These are phyloP conservation scores for Penicillium sclerotiorum DNA, from an alignment of 2,329 filamentous ascomycete genomes.

Conservation along the genomic window DNA sequence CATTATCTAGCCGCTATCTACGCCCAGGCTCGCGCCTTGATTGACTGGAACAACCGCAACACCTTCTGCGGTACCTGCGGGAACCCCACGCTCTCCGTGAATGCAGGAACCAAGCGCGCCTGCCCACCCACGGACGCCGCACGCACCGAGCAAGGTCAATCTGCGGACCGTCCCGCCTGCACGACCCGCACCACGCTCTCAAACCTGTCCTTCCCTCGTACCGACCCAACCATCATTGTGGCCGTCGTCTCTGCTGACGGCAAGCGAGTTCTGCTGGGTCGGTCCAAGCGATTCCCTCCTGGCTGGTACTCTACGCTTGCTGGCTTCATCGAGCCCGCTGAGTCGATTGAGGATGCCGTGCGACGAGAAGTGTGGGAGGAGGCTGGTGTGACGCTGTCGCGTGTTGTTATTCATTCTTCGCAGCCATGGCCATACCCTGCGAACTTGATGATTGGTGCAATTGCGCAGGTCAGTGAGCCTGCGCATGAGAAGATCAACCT, in stretches of 20 bases:
- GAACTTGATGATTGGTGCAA: slow-evolving; percentile 82
- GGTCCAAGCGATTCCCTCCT: slow-evolving; percentile 79
- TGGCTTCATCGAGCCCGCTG: slow-evolving; percentile 82
- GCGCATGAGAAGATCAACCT: slow-evolving; percentile 79
- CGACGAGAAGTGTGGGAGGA: slow-evolving; percentile 86
- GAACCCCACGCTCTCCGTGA: slow-evolving; percentile 66
- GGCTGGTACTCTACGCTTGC: slow-evolving; percentile 88
- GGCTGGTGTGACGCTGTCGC: slow-evolving; percentile 72
- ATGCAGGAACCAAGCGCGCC: slow-evolving; percentile 49
- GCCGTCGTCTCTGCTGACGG: slow-evolving; percentile 83
- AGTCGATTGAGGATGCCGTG: slow-evolving; percentile 83
- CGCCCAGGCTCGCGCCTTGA: slow-evolving; percentile 80
- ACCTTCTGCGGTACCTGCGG: slow-evolving; percentile 91
- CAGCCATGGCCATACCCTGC: slow-evolving; percentile 88
- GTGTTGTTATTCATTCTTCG: slow-evolving; percentile 79
- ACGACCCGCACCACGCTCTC: slow-evolving; percentile 81
- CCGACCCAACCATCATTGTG: slow-evolving; percentile 94
- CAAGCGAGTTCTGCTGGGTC: slow-evolving; percentile 76
- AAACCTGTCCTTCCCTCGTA: slow-evolving; percentile 89
- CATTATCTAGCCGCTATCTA: slow-evolving; percentile 74
- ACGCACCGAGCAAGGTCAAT: slow-evolving; percentile 30
- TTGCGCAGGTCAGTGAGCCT: slow-evolving; percentile 77
- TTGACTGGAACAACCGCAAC: slow-evolving; percentile 94
- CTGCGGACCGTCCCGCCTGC: slow-evolving; percentile 65
- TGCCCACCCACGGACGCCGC: slow-evolving; percentile 49